Percentiles rank a stretch among this genome's conserved stretches.
These are phyloP conservation scores for Trichoderma brevicompactum DNA, from an alignment of 2,329 filamentous ascomycete species.

Conservation along the genomic window DNA sequence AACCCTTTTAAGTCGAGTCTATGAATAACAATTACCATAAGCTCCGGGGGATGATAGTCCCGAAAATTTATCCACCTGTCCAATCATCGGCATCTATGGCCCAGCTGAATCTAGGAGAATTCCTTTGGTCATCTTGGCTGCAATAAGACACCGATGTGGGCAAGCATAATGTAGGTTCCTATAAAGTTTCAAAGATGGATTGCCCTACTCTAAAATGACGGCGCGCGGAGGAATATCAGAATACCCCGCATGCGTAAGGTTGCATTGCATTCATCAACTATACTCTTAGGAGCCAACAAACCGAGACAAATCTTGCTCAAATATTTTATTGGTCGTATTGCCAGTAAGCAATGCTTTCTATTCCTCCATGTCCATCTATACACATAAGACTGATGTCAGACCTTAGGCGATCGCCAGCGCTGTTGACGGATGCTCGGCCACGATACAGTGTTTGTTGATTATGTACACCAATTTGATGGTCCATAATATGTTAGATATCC, in stretches of 20 bases:
- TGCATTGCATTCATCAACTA: constrained; percentile 8
- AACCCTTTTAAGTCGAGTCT: background rate
- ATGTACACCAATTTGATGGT: too few species aligned
- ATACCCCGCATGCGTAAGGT: constrained; percentile 5
- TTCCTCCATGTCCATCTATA: constrained; percentile 14
- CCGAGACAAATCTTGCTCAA: background rate
- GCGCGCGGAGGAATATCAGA: background rate
- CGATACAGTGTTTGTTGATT: background rate
- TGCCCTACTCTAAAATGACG: background rate
- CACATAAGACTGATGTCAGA: background rate
- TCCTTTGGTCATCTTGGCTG: background rate
- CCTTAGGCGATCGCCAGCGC: too few species aligned
- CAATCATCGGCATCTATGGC: background rate
- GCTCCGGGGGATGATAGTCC: background rate
- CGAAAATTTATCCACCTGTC: background rate
- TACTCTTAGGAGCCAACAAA: background rate
- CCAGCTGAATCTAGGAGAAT: background rate
- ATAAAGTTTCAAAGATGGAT: background rate
- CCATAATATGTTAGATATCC: too few species aligned
- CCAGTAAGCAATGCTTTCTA: constrained; percentile 12
- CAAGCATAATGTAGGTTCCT: background rate
- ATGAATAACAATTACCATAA: background rate
- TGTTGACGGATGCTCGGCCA: background rate
- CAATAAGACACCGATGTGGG: background rate
- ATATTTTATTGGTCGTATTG: background rate